phyloP scores from a whole-genome alignment of 306 rosid species.

The Lathyrus aphaca region DNA sequence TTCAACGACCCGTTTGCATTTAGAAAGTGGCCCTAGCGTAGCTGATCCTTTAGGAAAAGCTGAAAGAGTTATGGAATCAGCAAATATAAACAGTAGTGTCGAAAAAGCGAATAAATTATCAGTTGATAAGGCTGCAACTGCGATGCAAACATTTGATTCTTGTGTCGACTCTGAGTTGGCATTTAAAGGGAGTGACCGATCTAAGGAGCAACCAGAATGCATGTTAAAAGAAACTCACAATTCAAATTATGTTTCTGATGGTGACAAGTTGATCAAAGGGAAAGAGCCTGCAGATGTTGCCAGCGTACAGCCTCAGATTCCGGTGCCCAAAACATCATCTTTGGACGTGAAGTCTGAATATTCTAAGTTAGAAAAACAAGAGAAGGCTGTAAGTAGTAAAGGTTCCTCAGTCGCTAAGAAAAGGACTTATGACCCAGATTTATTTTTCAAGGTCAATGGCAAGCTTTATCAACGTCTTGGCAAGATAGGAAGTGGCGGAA shows the following conservation, averaged over 20 bases:
- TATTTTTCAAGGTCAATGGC: slow-evolving; percentile 91
- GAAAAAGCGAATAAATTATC: slow-evolving; percentile 48
- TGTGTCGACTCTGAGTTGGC: slow-evolving; percentile 43
- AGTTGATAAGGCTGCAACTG: slow-evolving; percentile 45
- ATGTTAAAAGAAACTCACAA: slow-evolving; percentile 45
- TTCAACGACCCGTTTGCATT: slow-evolving; percentile 55
- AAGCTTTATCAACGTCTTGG: slow-evolving; percentile 99
- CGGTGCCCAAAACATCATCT: slow-evolving; percentile 29
- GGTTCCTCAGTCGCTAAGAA: slow-evolving; percentile 61
- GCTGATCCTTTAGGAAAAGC: slow-evolving; percentile 49
- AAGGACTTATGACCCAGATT: slow-evolving; percentile 81
- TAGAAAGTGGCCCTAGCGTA: slow-evolving; percentile 45
- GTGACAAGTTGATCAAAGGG: slow-evolving; percentile 47
- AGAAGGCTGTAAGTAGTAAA: slow-evolving; percentile 63
- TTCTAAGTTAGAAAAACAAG: slow-evolving; percentile 64
- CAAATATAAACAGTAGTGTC: slow-evolving; percentile 27
- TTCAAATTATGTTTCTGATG: slow-evolving; percentile 40
- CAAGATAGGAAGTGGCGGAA: slow-evolving; percentile 98
- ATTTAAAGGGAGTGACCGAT: slow-evolving; percentile 45
- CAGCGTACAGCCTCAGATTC: slow-evolving; percentile 50
- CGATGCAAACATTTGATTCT: slow-evolving; percentile 45
- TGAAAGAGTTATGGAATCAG: slow-evolving; percentile 46
- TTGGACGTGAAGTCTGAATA: slow-evolving; percentile 59
- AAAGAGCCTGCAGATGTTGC: slow-evolving; percentile 49
- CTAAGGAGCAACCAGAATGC: slow-evolving; percentile 53